Evolutionary conservation across 148 eudicot genomes (phyloP).

Genomic region (Camellia granthamiana): DNA sequence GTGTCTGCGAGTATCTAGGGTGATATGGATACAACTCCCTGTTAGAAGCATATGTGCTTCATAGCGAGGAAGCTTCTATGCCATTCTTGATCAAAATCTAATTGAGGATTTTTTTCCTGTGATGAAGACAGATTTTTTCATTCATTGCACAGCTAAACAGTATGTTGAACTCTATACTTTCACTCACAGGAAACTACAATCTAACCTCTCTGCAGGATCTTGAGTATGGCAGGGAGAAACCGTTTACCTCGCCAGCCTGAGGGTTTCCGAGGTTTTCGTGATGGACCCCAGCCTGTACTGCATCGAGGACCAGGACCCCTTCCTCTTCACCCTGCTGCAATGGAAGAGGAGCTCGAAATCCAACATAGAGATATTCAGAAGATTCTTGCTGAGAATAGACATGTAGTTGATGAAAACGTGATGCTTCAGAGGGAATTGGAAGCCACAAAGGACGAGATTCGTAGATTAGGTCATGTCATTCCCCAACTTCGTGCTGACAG

Average conservation of each 20-base stretch:
- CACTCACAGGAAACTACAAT: slow-evolving; percentile 3
- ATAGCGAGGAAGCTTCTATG: not conserved
- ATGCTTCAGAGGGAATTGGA: slow-evolving; percentile 67
- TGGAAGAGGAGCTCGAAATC: slow-evolving; percentile 82
- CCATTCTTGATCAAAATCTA: not conserved
- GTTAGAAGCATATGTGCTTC: too few relatives aligned
- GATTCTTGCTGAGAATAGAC: slow-evolving; percentile 66
- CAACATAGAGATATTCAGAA: slow-evolving; percentile 67
- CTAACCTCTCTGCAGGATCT: slow-evolving; percentile 31
- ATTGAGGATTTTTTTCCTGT: slow-evolving; percentile 7
- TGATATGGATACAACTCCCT: too few relatives aligned
- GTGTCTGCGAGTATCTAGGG: too few relatives aligned
- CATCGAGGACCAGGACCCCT: slow-evolving; percentile 57
- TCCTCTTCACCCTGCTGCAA: slow-evolving; percentile 57
- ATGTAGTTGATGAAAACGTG: slow-evolving; percentile 62
- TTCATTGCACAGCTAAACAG: not conserved
- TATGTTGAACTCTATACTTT: not conserved
- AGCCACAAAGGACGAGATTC: slow-evolving; percentile 70
- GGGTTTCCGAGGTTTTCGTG: slow-evolving; percentile 48
- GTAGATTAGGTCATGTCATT: slow-evolving; percentile 57
- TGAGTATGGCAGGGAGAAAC: slow-evolving; percentile 73
- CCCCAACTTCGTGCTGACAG: slow-evolving; percentile 57
- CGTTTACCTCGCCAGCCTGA: slow-evolving; percentile 66
- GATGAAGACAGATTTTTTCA: not conserved
- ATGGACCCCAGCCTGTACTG: slow-evolving; percentile 46